Base-by-base conservation (phyloP, 1,284 basidiomycete species). In the Rhodotorula sp. region DNA sequence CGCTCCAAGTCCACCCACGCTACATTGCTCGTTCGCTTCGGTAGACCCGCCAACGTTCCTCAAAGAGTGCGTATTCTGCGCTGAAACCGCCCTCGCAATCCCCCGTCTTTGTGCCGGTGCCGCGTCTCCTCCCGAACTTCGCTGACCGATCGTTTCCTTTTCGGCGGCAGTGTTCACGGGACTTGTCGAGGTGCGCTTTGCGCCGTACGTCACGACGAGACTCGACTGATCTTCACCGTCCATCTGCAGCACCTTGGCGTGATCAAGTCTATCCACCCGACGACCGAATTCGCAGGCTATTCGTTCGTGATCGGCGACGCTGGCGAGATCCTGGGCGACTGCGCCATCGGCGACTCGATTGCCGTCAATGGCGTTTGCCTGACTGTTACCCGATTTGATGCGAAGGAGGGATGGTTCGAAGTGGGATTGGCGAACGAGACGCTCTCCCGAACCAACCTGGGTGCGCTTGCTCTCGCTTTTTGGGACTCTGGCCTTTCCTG, bases 281-380 rank as follows among this genome's bases (percentile, higher is more conserved):
- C 71, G 74, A 59, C 77, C 76, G 61, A 81, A 80, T 78, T 81
- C 82, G 34, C 82, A 36, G 93, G 93, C 36, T 95, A 90, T 82
- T 89, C 89, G 17, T 85, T 98, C 62, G 89, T 87, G n/a, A 89
- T 98, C 78, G 83, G 85, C 29, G 81, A 92, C 66, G 84, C 89
- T 4, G 86, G 84, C 0, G 83, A 87, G 13, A 90, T 99, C 75
- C 84, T 99, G 19, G 86, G 80, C n/a, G 95, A 99, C 81, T 96
- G 93, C 81, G 87, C 90, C 75, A 85, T 94, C 66, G 95, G 96
- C 19, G 96, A 99, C 82, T 94, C 91, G 59, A 98, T 99, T 73
- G 90, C 92, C 58, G 89, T 91, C 78, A 90, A 90, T 76, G 89
- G 89, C 24, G 85, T 85, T 34, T 91, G 95, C 79, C 81, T 99